Evolutionary conservation across 495 filamentous ascomycete genomes (phyloP).

Genomic region (Pseudomonodictys pantanalensis): DNA sequence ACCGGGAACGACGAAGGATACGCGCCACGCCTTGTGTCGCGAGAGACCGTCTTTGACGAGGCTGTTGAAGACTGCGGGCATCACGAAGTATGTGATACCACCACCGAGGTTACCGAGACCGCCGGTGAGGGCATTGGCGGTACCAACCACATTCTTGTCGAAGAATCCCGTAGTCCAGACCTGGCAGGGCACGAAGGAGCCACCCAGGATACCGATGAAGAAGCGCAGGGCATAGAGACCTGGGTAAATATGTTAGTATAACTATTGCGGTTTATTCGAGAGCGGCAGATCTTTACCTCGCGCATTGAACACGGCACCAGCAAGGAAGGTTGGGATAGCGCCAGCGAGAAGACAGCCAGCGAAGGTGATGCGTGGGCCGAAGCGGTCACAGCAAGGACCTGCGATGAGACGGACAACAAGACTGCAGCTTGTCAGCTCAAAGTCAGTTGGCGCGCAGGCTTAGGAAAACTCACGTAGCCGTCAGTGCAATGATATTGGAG

Average conservation of each 20-base stretch:
- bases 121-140: conserved; percentile 81
- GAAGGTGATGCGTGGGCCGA: conserved; percentile 80
- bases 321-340: conserved; percentile 75
- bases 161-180: conserved; percentile 96
- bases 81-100: conserved; percentile 84
- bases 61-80: conserved; percentile 87
- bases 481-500: conserved; percentile 85
- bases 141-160: conserved; percentile 91
- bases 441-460: too few species aligned
- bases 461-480: too few species aligned
- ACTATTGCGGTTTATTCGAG: too few species aligned
- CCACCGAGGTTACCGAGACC: conserved; percentile 90
- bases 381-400: conserved; percentile 80
- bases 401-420: conserved; percentile 77
- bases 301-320: conserved; percentile 71
- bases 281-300: too few species aligned
- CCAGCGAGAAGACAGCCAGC: conserved; percentile 69
- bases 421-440: too few species aligned
- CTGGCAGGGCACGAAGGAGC: conserved; percentile 88
- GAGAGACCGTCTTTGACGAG: conserved; percentile 62
- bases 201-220: conserved; percentile 90
- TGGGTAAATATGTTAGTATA: too few species aligned
- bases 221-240: conserved; percentile 80
- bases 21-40: conserved; percentile 73
- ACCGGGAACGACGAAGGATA: conserved; percentile 80